phyloP scores from a whole-genome alignment of 2,329 filamentous ascomycete species.

The Clonostachys chloroleuca region DNA sequence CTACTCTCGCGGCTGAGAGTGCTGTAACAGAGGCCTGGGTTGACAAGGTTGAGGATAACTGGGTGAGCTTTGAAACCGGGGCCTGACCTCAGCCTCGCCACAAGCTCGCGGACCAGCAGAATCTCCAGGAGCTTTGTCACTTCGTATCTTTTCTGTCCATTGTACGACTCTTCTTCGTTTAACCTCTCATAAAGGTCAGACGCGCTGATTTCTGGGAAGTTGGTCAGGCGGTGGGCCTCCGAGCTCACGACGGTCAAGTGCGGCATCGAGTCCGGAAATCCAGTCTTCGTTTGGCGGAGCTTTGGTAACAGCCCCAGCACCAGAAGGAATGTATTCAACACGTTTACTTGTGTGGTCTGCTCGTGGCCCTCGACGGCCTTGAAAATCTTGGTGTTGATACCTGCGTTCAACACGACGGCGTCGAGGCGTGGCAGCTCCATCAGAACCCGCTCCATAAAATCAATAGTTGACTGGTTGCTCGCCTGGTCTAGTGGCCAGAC shows the following conservation, averaged over 20 bases:
- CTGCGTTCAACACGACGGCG: not conserved
- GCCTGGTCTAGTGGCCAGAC: no score
- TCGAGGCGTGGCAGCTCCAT: not conserved
- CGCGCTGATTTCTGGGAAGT: not conserved
- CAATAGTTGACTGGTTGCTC: no score
- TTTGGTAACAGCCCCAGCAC: not conserved
- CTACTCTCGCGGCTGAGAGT: not conserved
- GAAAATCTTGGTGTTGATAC: not conserved
- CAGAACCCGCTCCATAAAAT: no score
- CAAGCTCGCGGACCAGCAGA: not conserved
- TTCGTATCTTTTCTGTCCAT: not conserved
- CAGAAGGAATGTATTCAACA: not conserved
- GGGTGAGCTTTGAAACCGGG: not conserved
- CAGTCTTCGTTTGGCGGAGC: not conserved
- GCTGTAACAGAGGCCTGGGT: not conserved
- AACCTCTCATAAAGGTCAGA: not conserved
- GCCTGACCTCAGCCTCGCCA: not conserved
- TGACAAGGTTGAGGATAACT: not conserved
- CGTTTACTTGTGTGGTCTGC: not conserved
- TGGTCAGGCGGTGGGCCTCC: not conserved
- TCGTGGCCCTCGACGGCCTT: not conserved
- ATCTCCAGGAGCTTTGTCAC: not conserved
- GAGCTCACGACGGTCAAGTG: not conserved
- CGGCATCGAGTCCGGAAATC: not conserved
- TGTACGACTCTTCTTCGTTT: not conserved